Conservation (phyloP, 176 grass and related monocot species). For the Cocos nucifera region DNA sequence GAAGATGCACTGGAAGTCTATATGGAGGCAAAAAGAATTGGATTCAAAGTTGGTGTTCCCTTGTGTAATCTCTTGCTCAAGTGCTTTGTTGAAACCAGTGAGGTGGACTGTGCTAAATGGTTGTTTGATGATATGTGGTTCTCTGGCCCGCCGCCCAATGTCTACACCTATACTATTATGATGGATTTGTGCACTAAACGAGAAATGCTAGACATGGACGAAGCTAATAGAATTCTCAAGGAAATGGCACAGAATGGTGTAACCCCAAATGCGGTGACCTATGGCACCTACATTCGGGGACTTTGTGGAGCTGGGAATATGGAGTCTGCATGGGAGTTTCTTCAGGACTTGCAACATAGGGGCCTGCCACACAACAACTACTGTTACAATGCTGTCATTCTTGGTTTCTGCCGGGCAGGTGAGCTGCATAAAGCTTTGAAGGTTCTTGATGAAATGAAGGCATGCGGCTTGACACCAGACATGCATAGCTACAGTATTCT, state of each 20-base stretch:
- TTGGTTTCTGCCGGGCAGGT: constrained; percentile 46
- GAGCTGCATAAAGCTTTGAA: constrained; percentile 27
- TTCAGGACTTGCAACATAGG: constrained; percentile 26
- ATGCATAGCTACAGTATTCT: constrained; percentile 49
- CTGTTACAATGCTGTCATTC: constrained; percentile 58
- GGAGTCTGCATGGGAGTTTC: constrained; percentile 40
- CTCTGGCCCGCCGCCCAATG: constrained; percentile 43
- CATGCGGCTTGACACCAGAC: constrained; percentile 29
- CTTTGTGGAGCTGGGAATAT: constrained; percentile 34
- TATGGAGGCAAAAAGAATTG: constrained; percentile 38
- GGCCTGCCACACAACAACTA: constrained; percentile 39
- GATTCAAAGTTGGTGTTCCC: constrained; percentile 23
- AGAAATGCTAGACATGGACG: constrained; percentile 35
- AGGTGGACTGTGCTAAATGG: constrained; percentile 26
- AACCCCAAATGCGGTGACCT: constrained; percentile 43
- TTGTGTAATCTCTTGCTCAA: constrained; percentile 69
- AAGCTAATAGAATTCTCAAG: constrained; percentile 45
- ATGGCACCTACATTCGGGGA: constrained; percentile 50
- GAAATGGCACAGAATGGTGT: constrained; percentile 42
- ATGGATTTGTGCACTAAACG: constrained; percentile 44
- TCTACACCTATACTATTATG: constrained; percentile 53
- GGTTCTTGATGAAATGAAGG: constrained; percentile 45
- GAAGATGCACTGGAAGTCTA: constrained; percentile 50
- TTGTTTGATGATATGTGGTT: constrained; percentile 66
- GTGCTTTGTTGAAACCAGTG: constrained; percentile 36